These are phyloP conservation scores for Trichoderma gracile DNA, from an alignment of 2,329 filamentous ascomycete species.

Conservation along the genomic window DNA sequence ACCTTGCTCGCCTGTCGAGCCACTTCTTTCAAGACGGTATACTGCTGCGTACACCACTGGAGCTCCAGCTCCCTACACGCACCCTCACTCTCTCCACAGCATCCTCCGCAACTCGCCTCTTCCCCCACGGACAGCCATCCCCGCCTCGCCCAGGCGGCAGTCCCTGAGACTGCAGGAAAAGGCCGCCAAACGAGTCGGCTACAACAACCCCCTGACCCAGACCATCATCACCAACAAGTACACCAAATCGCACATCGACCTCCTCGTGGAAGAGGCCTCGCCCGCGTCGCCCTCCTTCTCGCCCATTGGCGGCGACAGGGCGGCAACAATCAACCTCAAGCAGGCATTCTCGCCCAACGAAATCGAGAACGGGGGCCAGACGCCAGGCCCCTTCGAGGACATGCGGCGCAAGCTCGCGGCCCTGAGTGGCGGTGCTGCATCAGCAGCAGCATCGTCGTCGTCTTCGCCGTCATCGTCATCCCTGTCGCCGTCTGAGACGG, in stretches of 20 bases:
- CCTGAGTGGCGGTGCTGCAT: constrained; percentile 39
- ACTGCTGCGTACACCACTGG: constrained; percentile 23
- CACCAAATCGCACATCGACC: constrained; percentile 63
- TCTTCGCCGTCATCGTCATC: constrained; percentile 12
- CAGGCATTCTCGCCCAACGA: constrained; percentile 56
- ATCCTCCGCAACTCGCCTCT: constrained; percentile 68
- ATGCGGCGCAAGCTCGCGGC: constrained; percentile 60
- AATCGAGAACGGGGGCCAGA: constrained; percentile 61
- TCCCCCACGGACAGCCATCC: constrained; percentile 52
- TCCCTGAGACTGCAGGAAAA: constrained; percentile 57
- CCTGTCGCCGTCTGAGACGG: constrained; percentile 40
- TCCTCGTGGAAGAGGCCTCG: constrained; percentile 59
- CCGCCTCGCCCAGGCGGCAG: constrained; percentile 56
- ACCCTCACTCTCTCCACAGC: constrained; percentile 60
- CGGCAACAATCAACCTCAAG: constrained; percentile 46
- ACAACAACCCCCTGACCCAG: constrained; percentile 63
- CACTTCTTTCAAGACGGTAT: constrained; percentile 26
- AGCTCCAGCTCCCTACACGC: constrained; percentile 51
- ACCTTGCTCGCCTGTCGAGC: constrained; percentile 27
- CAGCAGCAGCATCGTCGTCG: constrained; percentile 40
- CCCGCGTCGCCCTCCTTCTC: constrained; percentile 45
- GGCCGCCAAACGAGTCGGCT: constrained; percentile 58
- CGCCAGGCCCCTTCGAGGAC: constrained; percentile 64
- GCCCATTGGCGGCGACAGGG: constrained; percentile 41
- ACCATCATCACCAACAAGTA: constrained; percentile 65